phyloP scores from a whole-genome alignment of 148 eudicot genomes.

The Fagopyrum tataricum region DNA sequence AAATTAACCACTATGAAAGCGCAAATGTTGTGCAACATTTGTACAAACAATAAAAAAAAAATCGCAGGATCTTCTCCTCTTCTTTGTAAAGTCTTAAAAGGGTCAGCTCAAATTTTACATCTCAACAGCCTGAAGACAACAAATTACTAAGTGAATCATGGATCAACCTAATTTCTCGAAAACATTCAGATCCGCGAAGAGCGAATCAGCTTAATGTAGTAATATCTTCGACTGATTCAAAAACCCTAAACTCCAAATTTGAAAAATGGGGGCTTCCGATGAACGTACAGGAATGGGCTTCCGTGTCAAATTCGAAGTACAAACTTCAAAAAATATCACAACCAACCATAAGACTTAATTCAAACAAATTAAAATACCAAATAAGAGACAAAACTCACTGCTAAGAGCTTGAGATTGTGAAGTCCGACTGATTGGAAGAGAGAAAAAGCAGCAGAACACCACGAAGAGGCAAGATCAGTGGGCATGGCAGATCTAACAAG shows the following conservation, averaged over 20 bases:
- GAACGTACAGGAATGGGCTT: not conserved
- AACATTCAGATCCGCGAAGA: not conserved
- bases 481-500: slow-evolving; percentile 18
- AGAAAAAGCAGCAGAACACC: not conserved
- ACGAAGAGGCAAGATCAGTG: slow-evolving; percentile 8
- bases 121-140: slow-evolving; percentile 7
- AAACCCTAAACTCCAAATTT: slow-evolving; percentile 9
- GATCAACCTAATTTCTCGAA: not conserved
- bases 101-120: not conserved
- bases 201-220: slow-evolving; percentile 4
- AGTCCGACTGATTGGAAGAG: slow-evolving; percentile 17
- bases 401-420: slow-evolving; percentile 20
- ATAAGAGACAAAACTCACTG: slow-evolving; percentile 23
- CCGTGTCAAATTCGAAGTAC: not conserved
- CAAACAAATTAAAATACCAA: slow-evolving; percentile 2
- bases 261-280: not conserved
- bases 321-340: not conserved
- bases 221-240: not conserved
- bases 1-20: not conserved
- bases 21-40: not conserved
- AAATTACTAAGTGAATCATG: not conserved
- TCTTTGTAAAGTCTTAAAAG: not conserved
- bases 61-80: not conserved
- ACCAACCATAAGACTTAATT: slow-evolving; percentile 6
- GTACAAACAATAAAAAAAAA: not conserved